phyloP scores from a whole-genome alignment of 768 basidiomycete species.

The Jaapia argillacea region DNA sequence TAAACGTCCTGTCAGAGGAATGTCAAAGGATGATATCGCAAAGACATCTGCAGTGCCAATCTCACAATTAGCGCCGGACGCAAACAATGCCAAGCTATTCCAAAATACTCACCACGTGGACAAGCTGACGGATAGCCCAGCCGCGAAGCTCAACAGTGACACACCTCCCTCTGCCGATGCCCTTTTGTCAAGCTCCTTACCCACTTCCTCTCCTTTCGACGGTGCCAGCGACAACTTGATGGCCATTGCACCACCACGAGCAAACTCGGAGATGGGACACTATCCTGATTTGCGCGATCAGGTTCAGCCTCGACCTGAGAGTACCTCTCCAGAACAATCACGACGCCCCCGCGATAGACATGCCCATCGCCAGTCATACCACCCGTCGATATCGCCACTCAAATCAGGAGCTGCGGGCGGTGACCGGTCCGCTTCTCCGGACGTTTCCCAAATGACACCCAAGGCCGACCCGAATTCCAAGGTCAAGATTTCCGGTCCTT shows the following conservation, averaged over 20 bases:
- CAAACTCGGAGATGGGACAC: conserved; percentile 78
- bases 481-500: conserved; percentile 84
- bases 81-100: conserved; percentile 49
- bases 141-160: neutral
- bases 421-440: conserved; percentile 32
- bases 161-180: conserved; percentile 36
- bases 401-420: conserved; percentile 32
- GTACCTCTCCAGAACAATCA: conserved; percentile 39
- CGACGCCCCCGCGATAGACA: conserved; percentile 35
- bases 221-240: conserved; percentile 19
- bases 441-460: conserved; percentile 40
- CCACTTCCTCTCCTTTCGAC: conserved; percentile 35
- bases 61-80: conserved; percentile 45
- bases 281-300: conserved; percentile 54
- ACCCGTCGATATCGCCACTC: conserved; percentile 43
- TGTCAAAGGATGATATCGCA: conserved; percentile 51
- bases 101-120: conserved; percentile 28
- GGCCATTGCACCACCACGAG: conserved; percentile 37
- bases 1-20: conserved; percentile 27
- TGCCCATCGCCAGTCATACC: conserved; percentile 52
- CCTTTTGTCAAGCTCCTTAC: conserved; percentile 54
- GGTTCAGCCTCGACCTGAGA: conserved; percentile 23
- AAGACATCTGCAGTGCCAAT: conserved; percentile 45
- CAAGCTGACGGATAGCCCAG: conserved; percentile 19
- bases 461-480: conserved; percentile 45